Evolutionary conservation across 805 yeast species (phyloP), one percentile per base, ranked within the genome.

Genomic region (Yarrowia alimentaria): DNA sequence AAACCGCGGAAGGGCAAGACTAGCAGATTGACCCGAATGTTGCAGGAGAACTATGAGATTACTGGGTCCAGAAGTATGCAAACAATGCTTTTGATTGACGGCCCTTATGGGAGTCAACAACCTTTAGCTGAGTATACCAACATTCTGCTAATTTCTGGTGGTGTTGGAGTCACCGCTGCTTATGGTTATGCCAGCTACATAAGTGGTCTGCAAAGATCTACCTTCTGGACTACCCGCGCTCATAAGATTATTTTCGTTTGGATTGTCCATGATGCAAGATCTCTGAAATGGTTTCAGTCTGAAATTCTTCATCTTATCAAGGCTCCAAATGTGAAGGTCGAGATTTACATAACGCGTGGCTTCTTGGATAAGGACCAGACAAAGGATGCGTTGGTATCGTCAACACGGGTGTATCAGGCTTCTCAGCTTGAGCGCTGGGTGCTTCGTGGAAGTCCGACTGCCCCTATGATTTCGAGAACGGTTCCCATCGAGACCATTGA

Each of bases 131-230:
- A 30, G 21, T 43, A 43, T 22, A 24, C 37, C n/a, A 43, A 43
- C 22, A 24, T 43, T 17, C 22, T 43, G 11, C 29, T 43, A 13
- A n/a, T 43, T 17, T 21, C 50, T 4, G 50, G 37, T 9, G 50
- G 50, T 5, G 37, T 43, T 2, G 37, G 37, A 0, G 37, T 43
- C 3, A 43, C 50, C 6, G 35, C 50, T 1, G 35, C 37, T n/a
- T 43, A 43, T 17, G 37, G 50, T 7, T 43, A 43, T 12, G 50
- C 50, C 14, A 43, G 29, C n/a, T 43, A 30, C 30, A 43, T 43
- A 4, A 22, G 29, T 1, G 50, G 37, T 1, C 3, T 31, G 10
- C 50, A 43, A 14, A 13, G 24, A 13, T 43, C 35, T 9, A n/a
- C 11, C 5, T 8, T 30, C n/a, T 22, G 11, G 18, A 30, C 11